Evolutionary conservation across 75 land plant species (phyloP).

Genomic region (Isoetes taiwanensis): DNA sequence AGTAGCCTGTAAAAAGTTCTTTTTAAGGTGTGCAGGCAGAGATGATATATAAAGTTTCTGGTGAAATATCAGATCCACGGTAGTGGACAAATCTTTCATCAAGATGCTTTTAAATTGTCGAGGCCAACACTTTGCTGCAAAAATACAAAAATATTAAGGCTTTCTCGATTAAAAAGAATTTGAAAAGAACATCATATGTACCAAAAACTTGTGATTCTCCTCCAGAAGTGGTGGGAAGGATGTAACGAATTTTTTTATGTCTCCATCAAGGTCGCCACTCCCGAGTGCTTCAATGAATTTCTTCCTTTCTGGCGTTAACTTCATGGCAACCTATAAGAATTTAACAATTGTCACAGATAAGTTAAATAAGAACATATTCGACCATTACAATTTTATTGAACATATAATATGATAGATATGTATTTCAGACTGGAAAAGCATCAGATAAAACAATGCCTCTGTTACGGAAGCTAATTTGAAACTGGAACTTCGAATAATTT

Average conservation of each 20-base stretch:
- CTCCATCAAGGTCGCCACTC: conserved; percentile 42
- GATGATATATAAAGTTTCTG: too few relatives aligned
- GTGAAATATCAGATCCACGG: too few relatives aligned
- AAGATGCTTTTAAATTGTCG: conserved; percentile 38
- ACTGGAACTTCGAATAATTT: too few relatives aligned
- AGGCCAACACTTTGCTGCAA: conserved; percentile 36
- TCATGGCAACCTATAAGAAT: conserved; percentile 75
- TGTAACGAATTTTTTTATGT: conserved; percentile 61
- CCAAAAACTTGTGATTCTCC: conserved; percentile 87
- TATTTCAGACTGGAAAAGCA: too few relatives aligned
- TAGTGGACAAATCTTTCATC: neutral
- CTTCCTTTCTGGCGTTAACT: conserved; percentile 88
- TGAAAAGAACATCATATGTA: conserved; percentile 11
- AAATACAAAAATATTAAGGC: neutral
- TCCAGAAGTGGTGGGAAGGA: conserved; percentile 57
- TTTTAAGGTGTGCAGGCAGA: too few relatives aligned
- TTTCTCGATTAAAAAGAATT: neutral
- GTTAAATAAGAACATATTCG: too few relatives aligned
- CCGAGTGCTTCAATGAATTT: conserved; percentile 77
- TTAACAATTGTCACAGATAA: too few relatives aligned
- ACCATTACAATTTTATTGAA: too few relatives aligned
- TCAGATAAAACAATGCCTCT: too few relatives aligned
- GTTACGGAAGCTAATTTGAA: too few relatives aligned
- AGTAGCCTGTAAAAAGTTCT: too few relatives aligned
- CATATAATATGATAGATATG: too few relatives aligned